Conservation (phyloP, 2,329 filamentous ascomycete genomes). For the Tolypocladium amazonense region DNA sequence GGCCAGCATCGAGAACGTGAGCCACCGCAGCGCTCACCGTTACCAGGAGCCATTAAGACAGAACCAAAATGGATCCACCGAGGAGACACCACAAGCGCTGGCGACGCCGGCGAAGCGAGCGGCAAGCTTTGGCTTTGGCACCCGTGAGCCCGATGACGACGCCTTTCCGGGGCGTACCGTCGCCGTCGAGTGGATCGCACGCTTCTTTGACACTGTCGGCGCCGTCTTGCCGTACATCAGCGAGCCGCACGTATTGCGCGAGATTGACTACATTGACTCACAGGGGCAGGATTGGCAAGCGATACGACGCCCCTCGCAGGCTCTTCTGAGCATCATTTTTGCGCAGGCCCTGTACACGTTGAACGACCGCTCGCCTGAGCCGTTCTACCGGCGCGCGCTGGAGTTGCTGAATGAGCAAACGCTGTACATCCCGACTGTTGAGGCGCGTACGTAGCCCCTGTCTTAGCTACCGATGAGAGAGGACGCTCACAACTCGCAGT, state of each 20-base stretch:
- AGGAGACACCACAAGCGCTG: neutral
- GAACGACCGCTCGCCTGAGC: constrained; percentile 10
- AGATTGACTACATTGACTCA: constrained; percentile 8
- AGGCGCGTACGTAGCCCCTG: constrained; percentile 5
- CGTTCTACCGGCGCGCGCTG: constrained; percentile 15
- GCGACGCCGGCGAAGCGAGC: neutral
- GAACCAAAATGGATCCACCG: neutral
- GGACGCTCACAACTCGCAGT: constrained; percentile 9
- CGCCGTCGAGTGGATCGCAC: constrained; percentile 10
- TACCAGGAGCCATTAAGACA: constrained; percentile 4
- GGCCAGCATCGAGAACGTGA: constrained; percentile 12
- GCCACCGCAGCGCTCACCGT: constrained; percentile 5
- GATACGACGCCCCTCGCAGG: constrained; percentile 5
- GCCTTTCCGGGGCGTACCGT: constrained; percentile 7
- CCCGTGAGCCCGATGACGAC: neutral
- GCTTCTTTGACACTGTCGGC: constrained; percentile 19
- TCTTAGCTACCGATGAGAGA: neutral
- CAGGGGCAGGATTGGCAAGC: constrained; percentile 3
- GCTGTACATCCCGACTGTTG: constrained; percentile 10
- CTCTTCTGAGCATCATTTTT: constrained; percentile 16
- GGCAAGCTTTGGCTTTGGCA: neutral
- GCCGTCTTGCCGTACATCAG: constrained; percentile 13
- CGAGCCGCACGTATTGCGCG: constrained; percentile 9
- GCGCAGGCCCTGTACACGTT: constrained; percentile 14
- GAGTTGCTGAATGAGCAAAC: constrained; percentile 14